Conservation (phyloP, 441 rosid genomes). For the Adansonia grandidieri region DNA sequence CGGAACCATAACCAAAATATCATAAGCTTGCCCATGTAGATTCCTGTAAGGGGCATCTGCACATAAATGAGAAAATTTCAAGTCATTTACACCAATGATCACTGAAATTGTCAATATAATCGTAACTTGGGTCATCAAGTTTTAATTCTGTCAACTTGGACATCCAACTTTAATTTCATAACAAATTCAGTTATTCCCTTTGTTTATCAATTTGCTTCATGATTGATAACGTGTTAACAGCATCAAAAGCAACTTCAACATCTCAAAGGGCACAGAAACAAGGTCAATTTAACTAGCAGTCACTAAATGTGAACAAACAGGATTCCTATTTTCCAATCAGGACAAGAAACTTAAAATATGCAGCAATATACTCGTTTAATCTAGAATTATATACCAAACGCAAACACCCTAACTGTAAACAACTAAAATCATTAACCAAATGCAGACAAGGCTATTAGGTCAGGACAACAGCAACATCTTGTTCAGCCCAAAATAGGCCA, state of each 20-base stretch:
- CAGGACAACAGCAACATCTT: not conserved
- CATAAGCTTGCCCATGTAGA: not conserved
- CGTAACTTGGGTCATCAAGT: not conserved
- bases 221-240: too few relatives aligned
- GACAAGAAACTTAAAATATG: too few relatives aligned
- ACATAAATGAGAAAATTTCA: not conserved
- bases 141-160: too few relatives aligned
- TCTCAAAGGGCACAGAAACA: too few relatives aligned
- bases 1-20: constrained; percentile 12
- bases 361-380: too few relatives aligned
- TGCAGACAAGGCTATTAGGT: not conserved
- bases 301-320: too few relatives aligned
- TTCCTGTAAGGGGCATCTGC: not conserved
- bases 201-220: too few relatives aligned
- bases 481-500: not conserved
- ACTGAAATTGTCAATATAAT: not conserved
- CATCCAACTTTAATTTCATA: too few relatives aligned
- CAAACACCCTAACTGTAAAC: not conserved
- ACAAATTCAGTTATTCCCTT: too few relatives aligned
- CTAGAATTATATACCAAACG: not conserved
- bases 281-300: too few relatives aligned
- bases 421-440: not conserved
- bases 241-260: too few relatives aligned
- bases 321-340: too few relatives aligned
- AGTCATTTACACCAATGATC: not conserved